Evolutionary conservation across 2,329 filamentous ascomycete genomes (phyloP).

Genomic region (Teratosphaeria destructans): DNA sequence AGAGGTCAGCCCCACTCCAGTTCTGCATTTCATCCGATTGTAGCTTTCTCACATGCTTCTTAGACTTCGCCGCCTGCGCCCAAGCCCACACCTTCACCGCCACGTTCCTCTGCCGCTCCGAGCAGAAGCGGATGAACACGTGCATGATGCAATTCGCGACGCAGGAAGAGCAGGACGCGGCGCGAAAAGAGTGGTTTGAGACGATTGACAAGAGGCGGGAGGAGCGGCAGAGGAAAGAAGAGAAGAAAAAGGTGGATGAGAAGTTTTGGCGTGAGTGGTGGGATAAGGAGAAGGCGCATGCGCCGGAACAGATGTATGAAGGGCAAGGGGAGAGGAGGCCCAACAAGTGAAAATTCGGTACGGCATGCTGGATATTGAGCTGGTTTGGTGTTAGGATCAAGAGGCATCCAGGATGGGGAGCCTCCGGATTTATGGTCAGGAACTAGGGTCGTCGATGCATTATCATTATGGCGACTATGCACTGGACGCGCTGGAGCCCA

Average conservation of each 20-base stretch:
- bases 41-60: neutral
- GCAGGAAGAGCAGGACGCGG: constrained; percentile 72
- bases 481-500: neutral
- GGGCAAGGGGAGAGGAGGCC: neutral
- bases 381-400: neutral
- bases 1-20: constrained; percentile 27
- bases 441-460: neutral
- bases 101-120: constrained; percentile 70
- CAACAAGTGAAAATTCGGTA: neutral
- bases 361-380: neutral
- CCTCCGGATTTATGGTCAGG: neutral
- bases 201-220: constrained; percentile 58
- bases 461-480: neutral
- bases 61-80: constrained; percentile 88
- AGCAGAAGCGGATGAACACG: constrained; percentile 78
- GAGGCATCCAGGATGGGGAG: neutral
- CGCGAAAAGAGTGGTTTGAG: constrained; percentile 88
- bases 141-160: constrained; percentile 88
- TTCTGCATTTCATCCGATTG: neutral
- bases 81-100: constrained; percentile 76
- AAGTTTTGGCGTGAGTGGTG: constrained; percentile 43
- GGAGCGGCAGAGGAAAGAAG: constrained; percentile 50
- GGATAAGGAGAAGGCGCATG: constrained; percentile 28
- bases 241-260: constrained; percentile 32
- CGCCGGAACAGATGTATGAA: constrained; percentile 6